Percentiles rank a stretch among this genome's conserved stretches.
Conservation (phyloP, 75 land plant genomes). For the Adiantum capillusveneris region DNA sequence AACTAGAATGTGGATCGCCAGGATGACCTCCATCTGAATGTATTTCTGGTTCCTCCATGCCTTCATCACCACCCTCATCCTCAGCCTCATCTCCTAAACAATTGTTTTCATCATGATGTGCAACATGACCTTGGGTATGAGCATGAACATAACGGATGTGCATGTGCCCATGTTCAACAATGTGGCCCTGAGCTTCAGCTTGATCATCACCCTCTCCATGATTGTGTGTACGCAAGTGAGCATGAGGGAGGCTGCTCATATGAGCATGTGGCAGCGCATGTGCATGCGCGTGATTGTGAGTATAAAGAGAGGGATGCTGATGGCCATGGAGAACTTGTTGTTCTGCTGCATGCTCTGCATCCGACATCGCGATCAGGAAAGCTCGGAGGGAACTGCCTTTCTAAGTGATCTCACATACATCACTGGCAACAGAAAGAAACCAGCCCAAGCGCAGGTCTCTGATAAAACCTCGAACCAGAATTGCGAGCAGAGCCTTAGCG, state of each 20-base stretch:
- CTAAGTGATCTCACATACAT: too few species aligned
- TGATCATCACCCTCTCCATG: not conserved
- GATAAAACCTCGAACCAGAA: too few species aligned
- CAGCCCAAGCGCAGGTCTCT: too few species aligned
- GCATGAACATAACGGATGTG: conserved; percentile 7
- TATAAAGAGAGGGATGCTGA: conserved; percentile 10
- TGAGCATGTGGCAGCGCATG: conserved; percentile 11
- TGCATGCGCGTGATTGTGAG: conserved; percentile 13
- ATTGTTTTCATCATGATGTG: conserved; percentile 21
- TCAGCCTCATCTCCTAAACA: conserved; percentile 25
- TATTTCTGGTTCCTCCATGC: conserved; percentile 38
- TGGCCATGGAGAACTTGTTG: conserved; percentile 17
- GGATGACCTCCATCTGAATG: conserved; percentile 36
- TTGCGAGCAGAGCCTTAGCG: too few species aligned
- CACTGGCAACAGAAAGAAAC: too few species aligned
- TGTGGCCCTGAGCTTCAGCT: conserved; percentile 10
- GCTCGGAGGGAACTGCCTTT: too few species aligned
- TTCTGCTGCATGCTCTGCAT: conserved; percentile 15
- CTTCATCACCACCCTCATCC: conserved; percentile 33
- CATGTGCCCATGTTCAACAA: conserved; percentile 21
- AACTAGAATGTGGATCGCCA: conserved; percentile 15
- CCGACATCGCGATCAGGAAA: conserved; percentile 14
- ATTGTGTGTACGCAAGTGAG: conserved; percentile 10
- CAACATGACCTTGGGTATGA: conserved; percentile 15
- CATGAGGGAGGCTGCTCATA: conserved; percentile 11